Evolutionary conservation across 768 basidiomycete genomes (phyloP).

Genomic region (Boletus pseudopeckii): DNA sequence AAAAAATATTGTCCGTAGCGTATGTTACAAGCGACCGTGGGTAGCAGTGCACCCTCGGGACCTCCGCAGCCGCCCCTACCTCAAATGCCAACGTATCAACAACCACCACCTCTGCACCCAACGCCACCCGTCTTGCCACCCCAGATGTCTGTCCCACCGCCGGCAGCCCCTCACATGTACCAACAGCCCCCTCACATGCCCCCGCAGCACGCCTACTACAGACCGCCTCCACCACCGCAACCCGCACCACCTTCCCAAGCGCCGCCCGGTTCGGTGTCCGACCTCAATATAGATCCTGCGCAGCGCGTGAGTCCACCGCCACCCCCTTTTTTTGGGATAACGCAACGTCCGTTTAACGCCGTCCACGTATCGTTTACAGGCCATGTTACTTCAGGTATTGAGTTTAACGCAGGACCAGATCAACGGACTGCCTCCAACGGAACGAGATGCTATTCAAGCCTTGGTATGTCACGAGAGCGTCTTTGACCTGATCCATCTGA

Average conservation of each 20-base stretch:
- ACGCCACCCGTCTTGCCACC: slow-evolving; percentile 35
- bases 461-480: slow-evolving; percentile 47
- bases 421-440: slow-evolving; percentile 70
- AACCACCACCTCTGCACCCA: slow-evolving; percentile 29
- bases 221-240: slow-evolving; percentile 30
- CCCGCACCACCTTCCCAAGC: slow-evolving; percentile 30
- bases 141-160: slow-evolving; percentile 30
- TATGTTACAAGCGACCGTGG: slow-evolving; percentile 48
- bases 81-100: slow-evolving; percentile 31
- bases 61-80: slow-evolving; percentile 31
- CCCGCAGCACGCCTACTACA: slow-evolving; percentile 31
- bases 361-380: slow-evolving; percentile 36
- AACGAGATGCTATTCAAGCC: slow-evolving; percentile 76
- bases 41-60: slow-evolving; percentile 24
- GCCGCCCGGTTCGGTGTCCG: slow-evolving; percentile 34
- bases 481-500: neutral
- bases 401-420: slow-evolving; percentile 81
- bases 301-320: slow-evolving; percentile 42
- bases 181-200: slow-evolving; percentile 32
- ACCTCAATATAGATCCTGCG: slow-evolving; percentile 41
- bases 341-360: neutral
- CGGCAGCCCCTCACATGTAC: slow-evolving; percentile 28
- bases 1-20: slow-evolving; percentile 32
- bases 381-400: slow-evolving; percentile 85
- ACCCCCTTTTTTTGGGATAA: neutral